phyloP scores from a whole-genome alignment of 2,329 filamentous ascomycete genomes.

The Davidsoniella virescens region DNA sequence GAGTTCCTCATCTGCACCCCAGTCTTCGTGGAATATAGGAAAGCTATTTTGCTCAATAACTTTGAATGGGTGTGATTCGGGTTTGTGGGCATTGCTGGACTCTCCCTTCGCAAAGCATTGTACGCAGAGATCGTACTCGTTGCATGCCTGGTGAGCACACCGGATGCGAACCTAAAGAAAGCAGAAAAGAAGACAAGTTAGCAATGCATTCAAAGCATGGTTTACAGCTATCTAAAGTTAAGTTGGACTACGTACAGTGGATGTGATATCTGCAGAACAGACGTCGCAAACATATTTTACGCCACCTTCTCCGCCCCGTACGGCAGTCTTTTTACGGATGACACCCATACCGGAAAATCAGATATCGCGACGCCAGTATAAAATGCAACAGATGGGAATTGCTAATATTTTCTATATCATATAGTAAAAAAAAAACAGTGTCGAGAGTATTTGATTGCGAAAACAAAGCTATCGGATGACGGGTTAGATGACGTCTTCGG shows the following conservation, averaged over 20 bases:
- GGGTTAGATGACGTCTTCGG: no score
- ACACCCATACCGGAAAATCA: conserved; percentile 51
- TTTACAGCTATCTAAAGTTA: neutral
- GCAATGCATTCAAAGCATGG: neutral
- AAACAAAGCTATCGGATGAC: no score
- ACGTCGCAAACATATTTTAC: conserved; percentile 97
- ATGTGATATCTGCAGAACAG: conserved; percentile 91
- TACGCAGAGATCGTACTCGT: conserved; percentile 93
- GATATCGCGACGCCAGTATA: neutral
- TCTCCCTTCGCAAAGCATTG: conserved; percentile 80
- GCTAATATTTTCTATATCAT: no score
- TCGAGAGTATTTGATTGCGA: no score
- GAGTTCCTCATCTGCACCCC: conserved; percentile 96
- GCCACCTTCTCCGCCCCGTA: conserved; percentile 68
- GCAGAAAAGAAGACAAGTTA: neutral
- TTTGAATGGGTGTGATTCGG: conserved; percentile 69
- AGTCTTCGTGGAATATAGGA: conserved; percentile 84
- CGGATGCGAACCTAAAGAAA: conserved; percentile 67
- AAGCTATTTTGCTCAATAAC: conserved; percentile 98
- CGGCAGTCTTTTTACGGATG: conserved; percentile 87
- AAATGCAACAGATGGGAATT: neutral
- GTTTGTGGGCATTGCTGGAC: conserved; percentile 68
- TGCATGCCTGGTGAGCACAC: conserved; percentile 68
- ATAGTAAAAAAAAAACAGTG: no score
- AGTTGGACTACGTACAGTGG: conserved; percentile 50